A percentile compares a stretch with the other conserved stretches of the same genome.
Evolutionary conservation across 2,329 filamentous ascomycete genomes (phyloP).

Genomic region (Chlorencoelia australis): DNA sequence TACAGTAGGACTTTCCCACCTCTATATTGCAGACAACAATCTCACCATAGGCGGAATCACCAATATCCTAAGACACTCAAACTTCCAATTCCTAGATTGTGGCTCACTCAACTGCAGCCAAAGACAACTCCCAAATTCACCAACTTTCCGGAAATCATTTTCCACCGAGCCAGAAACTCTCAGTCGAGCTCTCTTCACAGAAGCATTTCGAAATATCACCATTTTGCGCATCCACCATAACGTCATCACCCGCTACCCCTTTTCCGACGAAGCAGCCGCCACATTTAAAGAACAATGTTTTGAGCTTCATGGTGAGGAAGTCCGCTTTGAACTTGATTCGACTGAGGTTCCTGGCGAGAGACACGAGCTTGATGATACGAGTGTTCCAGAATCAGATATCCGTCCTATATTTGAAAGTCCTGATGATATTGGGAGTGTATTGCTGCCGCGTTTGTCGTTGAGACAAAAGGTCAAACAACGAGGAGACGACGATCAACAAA

Average conservation of each 20-base stretch:
- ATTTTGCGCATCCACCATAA: constrained; percentile 15
- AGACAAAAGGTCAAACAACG: too few relatives aligned
- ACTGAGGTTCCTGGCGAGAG: constrained; percentile 6
- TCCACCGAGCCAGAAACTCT: too few relatives aligned
- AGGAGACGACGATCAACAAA: too few relatives aligned
- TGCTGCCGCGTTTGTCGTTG: constrained; percentile 1
- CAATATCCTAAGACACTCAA: too few relatives aligned
- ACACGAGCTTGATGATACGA: constrained; percentile 14
- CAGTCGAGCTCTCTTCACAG: constrained; percentile 7
- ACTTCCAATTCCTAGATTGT: too few relatives aligned
- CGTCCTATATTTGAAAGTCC: constrained; percentile 8
- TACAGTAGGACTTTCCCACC: too few relatives aligned
- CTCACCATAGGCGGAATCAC: too few relatives aligned
- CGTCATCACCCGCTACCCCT: constrained; percentile 12
- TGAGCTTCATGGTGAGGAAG: constrained; percentile 13
- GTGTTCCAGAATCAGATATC: constrained; percentile 1
- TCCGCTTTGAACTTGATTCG: constrained; percentile 13
- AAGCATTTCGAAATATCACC: constrained; percentile 14
- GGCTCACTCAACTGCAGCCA: too few relatives aligned
- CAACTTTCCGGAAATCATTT: too few relatives aligned
- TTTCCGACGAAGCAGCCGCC: constrained; percentile 9
- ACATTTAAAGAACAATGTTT: constrained; percentile 9
- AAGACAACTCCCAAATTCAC: too few relatives aligned
- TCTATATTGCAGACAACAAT: too few relatives aligned
- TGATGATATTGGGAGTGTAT: constrained; percentile 8